phyloP scores from a whole-genome alignment of 192 early-diverging fungal genomes.

The Obelidium mucronatum region DNA sequence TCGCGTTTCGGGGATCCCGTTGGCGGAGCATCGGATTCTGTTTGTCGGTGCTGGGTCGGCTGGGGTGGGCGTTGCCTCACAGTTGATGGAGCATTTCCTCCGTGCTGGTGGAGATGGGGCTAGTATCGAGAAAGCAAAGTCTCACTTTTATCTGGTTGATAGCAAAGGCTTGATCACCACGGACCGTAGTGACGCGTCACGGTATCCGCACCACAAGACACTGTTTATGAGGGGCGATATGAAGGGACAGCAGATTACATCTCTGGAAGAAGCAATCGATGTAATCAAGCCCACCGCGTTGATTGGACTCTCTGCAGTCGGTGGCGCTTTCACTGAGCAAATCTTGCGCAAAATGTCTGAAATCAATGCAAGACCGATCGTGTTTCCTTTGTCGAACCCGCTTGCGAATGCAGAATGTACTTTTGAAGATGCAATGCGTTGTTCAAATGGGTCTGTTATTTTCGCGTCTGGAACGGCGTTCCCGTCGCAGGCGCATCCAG shows the following conservation, averaged over 20 bases:
- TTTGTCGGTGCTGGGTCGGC: conserved; percentile 96
- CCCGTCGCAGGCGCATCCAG: conserved; percentile 75
- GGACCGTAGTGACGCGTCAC: conserved; percentile 81
- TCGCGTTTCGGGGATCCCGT: conserved; percentile 64
- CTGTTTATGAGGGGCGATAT: conserved; percentile 91
- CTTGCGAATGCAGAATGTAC: conserved; percentile 93
- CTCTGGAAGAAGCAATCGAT: conserved; percentile 78
- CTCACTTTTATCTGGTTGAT: conserved; percentile 86
- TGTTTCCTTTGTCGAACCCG: conserved; percentile 89
- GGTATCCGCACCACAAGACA: conserved; percentile 47
- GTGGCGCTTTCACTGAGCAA: conserved; percentile 77
- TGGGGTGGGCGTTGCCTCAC: conserved; percentile 93
- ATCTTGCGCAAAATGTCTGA: conserved; percentile 78
- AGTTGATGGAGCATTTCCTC: conserved; percentile 83
- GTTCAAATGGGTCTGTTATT: conserved; percentile 85
- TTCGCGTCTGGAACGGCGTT: conserved; percentile 98
- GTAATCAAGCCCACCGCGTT: conserved; percentile 89
- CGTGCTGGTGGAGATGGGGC: conserved; percentile 68
- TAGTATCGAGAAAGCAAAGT: conserved; percentile 73
- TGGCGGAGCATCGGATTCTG: conserved; percentile 83
- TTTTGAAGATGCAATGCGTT: conserved; percentile 87
- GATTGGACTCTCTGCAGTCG: conserved; percentile 85
- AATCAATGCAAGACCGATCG: conserved; percentile 78
- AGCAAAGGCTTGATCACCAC: conserved; percentile 89
- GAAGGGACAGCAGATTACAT: conserved; percentile 75